Evolutionary conservation across 2,329 filamentous ascomycete genomes (phyloP).

Genomic region (Cladophialophora yegresii): DNA sequence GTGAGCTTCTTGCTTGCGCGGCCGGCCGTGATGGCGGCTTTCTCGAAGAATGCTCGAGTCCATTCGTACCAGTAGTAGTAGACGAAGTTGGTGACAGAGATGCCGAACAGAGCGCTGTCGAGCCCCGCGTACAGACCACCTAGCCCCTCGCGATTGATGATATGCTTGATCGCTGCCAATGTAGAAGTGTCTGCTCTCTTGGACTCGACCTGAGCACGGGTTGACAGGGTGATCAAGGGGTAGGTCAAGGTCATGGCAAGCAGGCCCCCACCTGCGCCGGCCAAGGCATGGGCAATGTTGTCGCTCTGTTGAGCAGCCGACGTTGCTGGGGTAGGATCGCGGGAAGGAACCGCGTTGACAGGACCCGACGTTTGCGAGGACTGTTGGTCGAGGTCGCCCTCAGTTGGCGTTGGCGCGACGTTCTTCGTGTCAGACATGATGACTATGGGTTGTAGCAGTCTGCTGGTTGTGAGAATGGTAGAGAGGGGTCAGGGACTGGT

Average conservation of each 20-base stretch:
- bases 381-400: conserved; percentile 24
- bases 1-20: conserved; percentile 79
- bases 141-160: conserved; percentile 88
- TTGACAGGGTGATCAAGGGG: conserved; percentile 95
- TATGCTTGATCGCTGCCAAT: conserved; percentile 76
- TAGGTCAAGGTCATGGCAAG: conserved; percentile 96
- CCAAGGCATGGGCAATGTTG: conserved; percentile 93
- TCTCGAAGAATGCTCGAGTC: conserved; percentile 80
- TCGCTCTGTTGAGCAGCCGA: conserved; percentile 80
- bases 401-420: conserved; percentile 24
- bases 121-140: conserved; percentile 88
- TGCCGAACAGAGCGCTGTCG: conserved; percentile 92
- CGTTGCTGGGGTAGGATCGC: conserved; percentile 50
- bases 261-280: conserved; percentile 88
- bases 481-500: neutral
- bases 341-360: conserved; percentile 11
- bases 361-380: conserved; percentile 24
- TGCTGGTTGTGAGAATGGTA: neutral
- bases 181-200: conserved; percentile 86
- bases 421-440: conserved; percentile 32
- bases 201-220: conserved; percentile 95
- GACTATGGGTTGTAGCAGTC: neutral
- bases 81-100: conserved; percentile 98
- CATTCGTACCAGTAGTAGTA: conserved; percentile 99
- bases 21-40: conserved; percentile 70